Conservation (phyloP, 2,329 filamentous ascomycete species). For the Lecanicillium sp. region DNA sequence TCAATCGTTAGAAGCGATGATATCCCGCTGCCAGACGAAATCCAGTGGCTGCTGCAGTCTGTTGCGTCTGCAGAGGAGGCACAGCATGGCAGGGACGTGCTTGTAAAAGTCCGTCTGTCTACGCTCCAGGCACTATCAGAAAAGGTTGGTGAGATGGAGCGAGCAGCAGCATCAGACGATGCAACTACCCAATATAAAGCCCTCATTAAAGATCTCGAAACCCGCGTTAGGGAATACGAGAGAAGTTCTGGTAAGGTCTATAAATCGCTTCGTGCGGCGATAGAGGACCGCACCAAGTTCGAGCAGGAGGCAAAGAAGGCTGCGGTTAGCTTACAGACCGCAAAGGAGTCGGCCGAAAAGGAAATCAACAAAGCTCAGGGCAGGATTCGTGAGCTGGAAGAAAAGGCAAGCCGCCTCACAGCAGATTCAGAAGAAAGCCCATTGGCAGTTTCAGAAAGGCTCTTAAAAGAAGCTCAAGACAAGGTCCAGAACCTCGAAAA, state of each 20-base stretch:
- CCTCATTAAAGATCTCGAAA: slow-evolving; percentile 34
- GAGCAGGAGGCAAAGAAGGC: slow-evolving; percentile 37
- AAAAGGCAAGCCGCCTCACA: slow-evolving; percentile 20
- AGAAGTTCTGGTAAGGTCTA: slow-evolving; percentile 37
- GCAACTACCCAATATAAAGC: slow-evolving; percentile 28
- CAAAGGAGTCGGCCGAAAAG: slow-evolving; percentile 17
- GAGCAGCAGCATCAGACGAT: slow-evolving; percentile 16
- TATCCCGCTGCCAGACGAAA: slow-evolving; percentile 22
- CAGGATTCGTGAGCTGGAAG: slow-evolving; percentile 28
- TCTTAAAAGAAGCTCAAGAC: slow-evolving; percentile 27
- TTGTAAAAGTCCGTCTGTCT: slow-evolving; percentile 20
- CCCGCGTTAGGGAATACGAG: slow-evolving; percentile 36
- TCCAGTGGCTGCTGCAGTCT: slow-evolving; percentile 20
- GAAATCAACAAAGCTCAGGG: slow-evolving; percentile 29
- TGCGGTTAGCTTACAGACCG: slow-evolving; percentile 20
- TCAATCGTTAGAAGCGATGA: slow-evolving; percentile 15
- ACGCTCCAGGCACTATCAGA: slow-evolving; percentile 30
- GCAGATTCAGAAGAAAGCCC: slow-evolving; percentile 16
- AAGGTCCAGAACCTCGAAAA: slow-evolving; percentile 32
- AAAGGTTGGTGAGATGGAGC: slow-evolving; percentile 24
- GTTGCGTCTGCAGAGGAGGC: slow-evolving; percentile 10
- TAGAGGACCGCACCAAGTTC: slow-evolving; percentile 41
- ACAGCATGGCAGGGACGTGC: slow-evolving; percentile 12
- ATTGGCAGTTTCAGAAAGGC: slow-evolving; percentile 19
- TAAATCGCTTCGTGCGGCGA: slow-evolving; percentile 36